Conservation (phyloP, 306 rosid genomes). For the Styphnolobium japonicum region DNA sequence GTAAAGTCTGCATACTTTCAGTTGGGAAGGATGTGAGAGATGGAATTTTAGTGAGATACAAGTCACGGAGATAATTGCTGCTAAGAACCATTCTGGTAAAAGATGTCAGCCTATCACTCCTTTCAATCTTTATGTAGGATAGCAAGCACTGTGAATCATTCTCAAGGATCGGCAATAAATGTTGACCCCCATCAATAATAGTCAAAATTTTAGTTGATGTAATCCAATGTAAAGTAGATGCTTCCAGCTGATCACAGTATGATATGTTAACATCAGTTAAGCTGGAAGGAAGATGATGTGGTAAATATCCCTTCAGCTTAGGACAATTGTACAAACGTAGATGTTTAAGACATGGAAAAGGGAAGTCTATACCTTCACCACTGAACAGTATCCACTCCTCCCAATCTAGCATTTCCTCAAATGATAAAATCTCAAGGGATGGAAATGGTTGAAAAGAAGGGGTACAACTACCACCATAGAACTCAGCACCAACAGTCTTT, state of each 20-base stretch:
- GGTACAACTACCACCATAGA: not conserved
- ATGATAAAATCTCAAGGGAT: not conserved
- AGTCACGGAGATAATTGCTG: not conserved
- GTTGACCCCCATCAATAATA: not conserved
- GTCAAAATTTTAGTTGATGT: not conserved
- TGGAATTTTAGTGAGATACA: not conserved
- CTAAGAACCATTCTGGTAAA: not conserved
- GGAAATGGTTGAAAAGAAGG: slow-evolving; percentile 2
- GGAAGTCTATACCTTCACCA: not conserved
- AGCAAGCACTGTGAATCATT: not conserved
- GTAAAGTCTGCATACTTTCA: not conserved
- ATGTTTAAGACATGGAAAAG: not conserved
- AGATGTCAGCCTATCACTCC: not conserved
- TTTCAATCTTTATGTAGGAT: not conserved
- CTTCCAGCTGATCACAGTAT: slow-evolving; percentile 6
- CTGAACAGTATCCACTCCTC: not conserved
- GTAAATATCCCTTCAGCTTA: slow-evolving; percentile 1
- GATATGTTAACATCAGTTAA: not conserved
- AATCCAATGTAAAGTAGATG: not conserved
- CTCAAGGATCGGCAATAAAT: not conserved
- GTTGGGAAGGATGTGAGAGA: not conserved
- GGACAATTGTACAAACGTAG: not conserved
- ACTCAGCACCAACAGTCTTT: not conserved
- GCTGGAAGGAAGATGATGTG: not conserved
- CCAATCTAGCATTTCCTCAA: slow-evolving; percentile 2